Percentiles rank a stretch among this genome's conserved stretches.
Evolutionary conservation across 2,329 filamentous ascomycete species (phyloP).

Genomic region (Hirsutella minnesotensis): DNA sequence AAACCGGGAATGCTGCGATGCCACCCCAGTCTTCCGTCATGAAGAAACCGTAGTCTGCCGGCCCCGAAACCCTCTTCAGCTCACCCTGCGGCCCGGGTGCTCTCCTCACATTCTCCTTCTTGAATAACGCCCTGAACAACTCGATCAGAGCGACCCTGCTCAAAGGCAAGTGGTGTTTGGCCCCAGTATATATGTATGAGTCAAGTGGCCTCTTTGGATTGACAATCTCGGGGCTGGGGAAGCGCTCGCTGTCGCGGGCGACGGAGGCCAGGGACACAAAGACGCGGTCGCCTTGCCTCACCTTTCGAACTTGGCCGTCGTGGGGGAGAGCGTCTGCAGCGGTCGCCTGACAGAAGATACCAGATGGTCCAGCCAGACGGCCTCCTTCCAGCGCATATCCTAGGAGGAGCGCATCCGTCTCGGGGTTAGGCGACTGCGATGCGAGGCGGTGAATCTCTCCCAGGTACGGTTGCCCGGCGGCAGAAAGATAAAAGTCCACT

Average conservation of each 20-base stretch:
- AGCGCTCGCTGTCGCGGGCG: conserved; percentile 42
- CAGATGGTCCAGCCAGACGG: conserved; percentile 52
- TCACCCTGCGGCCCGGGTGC: conserved; percentile 52
- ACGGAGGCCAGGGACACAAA: conserved; percentile 50
- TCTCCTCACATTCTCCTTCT: conserved; percentile 46
- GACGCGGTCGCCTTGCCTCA: conserved; percentile 46
- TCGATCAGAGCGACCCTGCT: conserved; percentile 51
- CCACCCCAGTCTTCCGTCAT: conserved; percentile 53
- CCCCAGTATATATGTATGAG: conserved; percentile 52
- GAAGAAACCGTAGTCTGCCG: conserved; percentile 46
- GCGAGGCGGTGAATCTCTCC: conserved; percentile 52
- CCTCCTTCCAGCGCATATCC: conserved; percentile 63
- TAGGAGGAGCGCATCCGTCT: conserved; percentile 51
- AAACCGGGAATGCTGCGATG: conserved; percentile 32
- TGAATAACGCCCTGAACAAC: conserved; percentile 56
- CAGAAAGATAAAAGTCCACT: conserved; percentile 59
- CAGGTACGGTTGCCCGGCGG: conserved; percentile 41
- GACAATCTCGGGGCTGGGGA: conserved; percentile 49
- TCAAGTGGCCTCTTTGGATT: conserved; percentile 51
- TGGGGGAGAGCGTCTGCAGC: too few relatives aligned
- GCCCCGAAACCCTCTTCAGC: conserved; percentile 50
- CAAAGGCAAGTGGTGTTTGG: conserved; percentile 50
- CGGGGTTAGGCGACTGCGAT: conserved; percentile 36
- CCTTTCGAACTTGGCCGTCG: conserved; percentile 32
- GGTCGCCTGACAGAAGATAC: too few relatives aligned